Evolutionary conservation across 2,329 filamentous ascomycete genomes (phyloP).

Genomic region (Fusarium xyrophilum): DNA sequence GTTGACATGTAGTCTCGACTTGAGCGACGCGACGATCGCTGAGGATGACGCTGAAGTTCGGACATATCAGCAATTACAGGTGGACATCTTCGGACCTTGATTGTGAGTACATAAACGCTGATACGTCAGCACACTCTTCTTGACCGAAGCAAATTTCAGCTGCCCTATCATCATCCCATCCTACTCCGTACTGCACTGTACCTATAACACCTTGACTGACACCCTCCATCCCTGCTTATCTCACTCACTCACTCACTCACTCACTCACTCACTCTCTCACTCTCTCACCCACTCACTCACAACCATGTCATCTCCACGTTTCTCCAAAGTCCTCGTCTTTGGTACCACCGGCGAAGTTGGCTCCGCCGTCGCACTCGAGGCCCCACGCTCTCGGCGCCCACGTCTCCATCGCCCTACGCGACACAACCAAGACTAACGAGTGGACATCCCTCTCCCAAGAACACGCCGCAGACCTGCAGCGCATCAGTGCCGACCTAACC

Average conservation of each 20-base stretch:
- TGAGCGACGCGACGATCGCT: background rate
- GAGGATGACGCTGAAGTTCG: background rate
- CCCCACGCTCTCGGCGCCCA: background rate
- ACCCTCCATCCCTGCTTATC: background rate
- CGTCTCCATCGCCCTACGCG: background rate
- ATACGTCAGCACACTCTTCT: background rate
- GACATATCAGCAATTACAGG: background rate
- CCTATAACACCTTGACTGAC: background rate
- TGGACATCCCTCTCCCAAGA: background rate
- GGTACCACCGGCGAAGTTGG: constrained; percentile 4
- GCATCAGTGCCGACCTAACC: background rate
- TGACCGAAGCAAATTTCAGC: background rate
- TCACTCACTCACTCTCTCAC: too few species aligned
- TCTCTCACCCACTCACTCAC: background rate
- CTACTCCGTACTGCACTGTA: background rate
- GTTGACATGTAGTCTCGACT: too few species aligned
- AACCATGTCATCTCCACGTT: background rate
- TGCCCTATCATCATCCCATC: background rate
- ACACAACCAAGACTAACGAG: background rate
- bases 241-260: background rate
- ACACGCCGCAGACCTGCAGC: background rate
- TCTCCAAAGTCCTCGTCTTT: constrained; percentile 7
- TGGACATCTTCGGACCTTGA: background rate
- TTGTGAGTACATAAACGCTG: background rate
- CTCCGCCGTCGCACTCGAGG: background rate